Evolutionary conservation across 257 asterid genomes (phyloP).

Genomic region (Solanum lignicaule): DNA sequence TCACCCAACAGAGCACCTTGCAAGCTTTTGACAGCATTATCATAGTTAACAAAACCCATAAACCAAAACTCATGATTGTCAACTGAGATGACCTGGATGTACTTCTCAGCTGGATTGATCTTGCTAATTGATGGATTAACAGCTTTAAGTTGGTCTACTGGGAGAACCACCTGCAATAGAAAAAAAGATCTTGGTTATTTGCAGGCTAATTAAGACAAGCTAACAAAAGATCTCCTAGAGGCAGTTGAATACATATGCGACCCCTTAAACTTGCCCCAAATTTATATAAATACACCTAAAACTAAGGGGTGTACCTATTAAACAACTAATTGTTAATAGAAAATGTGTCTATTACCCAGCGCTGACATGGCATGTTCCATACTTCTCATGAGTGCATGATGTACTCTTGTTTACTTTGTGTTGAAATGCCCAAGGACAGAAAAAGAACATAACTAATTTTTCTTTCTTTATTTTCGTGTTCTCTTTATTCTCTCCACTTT

Average conservation of each 20-base stretch:
- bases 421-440: background rate
- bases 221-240: background rate
- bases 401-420: background rate
- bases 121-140: slow-evolving; percentile 63
- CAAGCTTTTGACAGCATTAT: slow-evolving; percentile 60
- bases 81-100: slow-evolving; percentile 70
- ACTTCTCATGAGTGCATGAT: background rate
- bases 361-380: background rate
- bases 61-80: slow-evolving; percentile 95
- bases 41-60: slow-evolving; percentile 86
- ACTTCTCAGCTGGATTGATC: slow-evolving; percentile 67
- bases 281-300: background rate
- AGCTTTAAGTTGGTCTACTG: slow-evolving; percentile 64
- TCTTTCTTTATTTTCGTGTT: background rate
- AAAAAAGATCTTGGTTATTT: background rate
- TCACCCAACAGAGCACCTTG: slow-evolving; percentile 37
- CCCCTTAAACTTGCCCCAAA: background rate
- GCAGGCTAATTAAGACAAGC: background rate
- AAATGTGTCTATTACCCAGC: background rate
- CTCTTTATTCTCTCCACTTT: background rate
- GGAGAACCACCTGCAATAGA: slow-evolving; percentile 56
- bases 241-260: background rate
- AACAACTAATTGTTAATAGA: background rate
- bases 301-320: background rate
- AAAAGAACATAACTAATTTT: background rate